phyloP scores from a whole-genome alignment of 495 filamentous ascomycete genomes.

The Usnea hakonensis region DNA sequence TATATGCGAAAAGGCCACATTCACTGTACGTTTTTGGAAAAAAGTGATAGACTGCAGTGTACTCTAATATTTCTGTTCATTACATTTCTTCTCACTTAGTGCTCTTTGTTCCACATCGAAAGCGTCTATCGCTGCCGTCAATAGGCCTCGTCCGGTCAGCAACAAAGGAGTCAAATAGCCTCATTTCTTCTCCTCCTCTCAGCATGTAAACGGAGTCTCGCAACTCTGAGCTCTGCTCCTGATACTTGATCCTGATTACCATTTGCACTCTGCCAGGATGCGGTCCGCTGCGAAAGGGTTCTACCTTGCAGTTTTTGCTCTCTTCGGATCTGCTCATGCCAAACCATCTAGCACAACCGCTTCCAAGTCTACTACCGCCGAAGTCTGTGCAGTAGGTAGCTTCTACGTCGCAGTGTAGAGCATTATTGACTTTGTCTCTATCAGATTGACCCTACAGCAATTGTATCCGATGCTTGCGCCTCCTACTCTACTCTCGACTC shows the following conservation, averaged over 20 bases:
- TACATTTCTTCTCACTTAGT: not conserved
- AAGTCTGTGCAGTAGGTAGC: slow-evolving; percentile 58
- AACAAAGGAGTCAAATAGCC: not conserved
- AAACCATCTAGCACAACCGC: slow-evolving; percentile 32
- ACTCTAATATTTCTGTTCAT: not conserved
- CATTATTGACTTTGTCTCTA: slow-evolving; percentile 9
- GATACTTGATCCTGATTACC: not conserved
- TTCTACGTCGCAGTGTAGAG: not conserved
- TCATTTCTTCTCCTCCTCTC: not conserved
- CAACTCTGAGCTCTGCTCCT: not conserved
- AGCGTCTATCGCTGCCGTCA: not conserved
- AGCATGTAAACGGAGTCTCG: not conserved
- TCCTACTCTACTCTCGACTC: slow-evolving; percentile 83
- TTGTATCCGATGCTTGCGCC: slow-evolving; percentile 81
- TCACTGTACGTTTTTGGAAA: not conserved
- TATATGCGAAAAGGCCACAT: not conserved
- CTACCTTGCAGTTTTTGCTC: slow-evolving; percentile 68
- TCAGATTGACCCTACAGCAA: slow-evolving; percentile 56
- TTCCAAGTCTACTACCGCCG: slow-evolving; percentile 35
- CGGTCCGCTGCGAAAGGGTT: slow-evolving; percentile 60
- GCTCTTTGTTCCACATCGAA: not conserved
- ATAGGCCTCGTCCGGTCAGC: slow-evolving; percentile 9
- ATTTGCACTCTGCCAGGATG: slow-evolving; percentile 38
- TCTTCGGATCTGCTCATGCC: slow-evolving; percentile 49
- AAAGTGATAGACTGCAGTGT: not conserved